phyloP scores from a whole-genome alignment of 495 filamentous ascomycete genomes.

The Collariella sp. region DNA sequence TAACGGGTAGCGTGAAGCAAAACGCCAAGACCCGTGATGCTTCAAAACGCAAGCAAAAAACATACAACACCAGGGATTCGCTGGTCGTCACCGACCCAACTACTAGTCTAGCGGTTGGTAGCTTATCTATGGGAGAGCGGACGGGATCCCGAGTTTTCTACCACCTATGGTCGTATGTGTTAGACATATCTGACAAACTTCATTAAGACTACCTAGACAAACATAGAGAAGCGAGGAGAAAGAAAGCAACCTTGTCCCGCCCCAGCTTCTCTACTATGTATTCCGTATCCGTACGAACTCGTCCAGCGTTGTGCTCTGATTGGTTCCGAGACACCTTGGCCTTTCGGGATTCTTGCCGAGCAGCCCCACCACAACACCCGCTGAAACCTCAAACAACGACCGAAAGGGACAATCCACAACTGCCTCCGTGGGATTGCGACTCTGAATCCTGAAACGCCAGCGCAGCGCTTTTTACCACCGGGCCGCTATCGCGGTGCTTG shows the following conservation, averaged over 20 bases:
- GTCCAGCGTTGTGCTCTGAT: too few relatives aligned
- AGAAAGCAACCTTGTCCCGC: too few relatives aligned
- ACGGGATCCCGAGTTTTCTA: slow-evolving; percentile 39
- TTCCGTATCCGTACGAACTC: too few relatives aligned
- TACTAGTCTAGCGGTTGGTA: slow-evolving; percentile 25
- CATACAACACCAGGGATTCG: slow-evolving; percentile 41
- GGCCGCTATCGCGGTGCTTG: slow-evolving; percentile 19
- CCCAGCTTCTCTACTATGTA: too few relatives aligned
- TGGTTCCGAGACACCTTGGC: slow-evolving; percentile 2
- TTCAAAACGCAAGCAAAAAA: too few relatives aligned
- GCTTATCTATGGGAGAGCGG: slow-evolving; percentile 43
- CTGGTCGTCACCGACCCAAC: slow-evolving; percentile 36
- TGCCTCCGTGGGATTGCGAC: slow-evolving; percentile 27
- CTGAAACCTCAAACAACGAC: background rate
- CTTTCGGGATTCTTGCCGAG: slow-evolving; percentile 7
- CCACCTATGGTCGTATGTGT: slow-evolving; percentile 8
- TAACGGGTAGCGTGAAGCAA: too few relatives aligned
- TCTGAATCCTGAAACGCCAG: slow-evolving; percentile 5
- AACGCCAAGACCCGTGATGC: too few relatives aligned
- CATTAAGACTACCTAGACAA: too few relatives aligned
- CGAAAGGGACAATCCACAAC: slow-evolving; percentile 11
- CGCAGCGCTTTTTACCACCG: slow-evolving; percentile 3
- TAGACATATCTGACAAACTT: too few relatives aligned
- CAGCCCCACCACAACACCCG: background rate
- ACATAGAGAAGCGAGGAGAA: too few relatives aligned